These are phyloP conservation scores for Gonapodya prolifera DNA, from an alignment of 192 early-diverging fungal species.

Conservation along the genomic window DNA sequence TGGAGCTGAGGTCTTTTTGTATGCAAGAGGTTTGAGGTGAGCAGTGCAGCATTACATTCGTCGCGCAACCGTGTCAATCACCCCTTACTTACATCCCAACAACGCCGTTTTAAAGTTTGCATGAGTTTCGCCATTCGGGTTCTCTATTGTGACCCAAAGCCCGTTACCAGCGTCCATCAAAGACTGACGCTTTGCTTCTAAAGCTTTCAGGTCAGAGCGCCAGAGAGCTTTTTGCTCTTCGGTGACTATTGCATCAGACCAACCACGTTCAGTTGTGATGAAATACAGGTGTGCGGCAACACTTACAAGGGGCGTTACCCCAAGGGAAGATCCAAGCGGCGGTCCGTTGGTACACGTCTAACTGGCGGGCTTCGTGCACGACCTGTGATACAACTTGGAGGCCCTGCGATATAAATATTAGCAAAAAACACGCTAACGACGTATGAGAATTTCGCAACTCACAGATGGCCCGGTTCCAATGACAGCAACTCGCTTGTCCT, in stretches of 20 bases:
- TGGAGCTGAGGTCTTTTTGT: not conserved
- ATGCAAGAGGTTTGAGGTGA: too few relatives aligned
- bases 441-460: too few relatives aligned
- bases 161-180: not conserved
- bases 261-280: too few relatives aligned
- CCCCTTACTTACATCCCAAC: not conserved
- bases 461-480: slow-evolving; percentile 19
- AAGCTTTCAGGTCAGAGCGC: not conserved
- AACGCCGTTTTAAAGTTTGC: not conserved
- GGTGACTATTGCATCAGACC: too few relatives aligned
- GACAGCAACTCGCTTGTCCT: slow-evolving; percentile 28
- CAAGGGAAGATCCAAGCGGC: not conserved
- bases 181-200: not conserved
- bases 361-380: not conserved
- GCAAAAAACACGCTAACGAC: too few relatives aligned
- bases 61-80: not conserved
- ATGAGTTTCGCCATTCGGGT: not conserved
- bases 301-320: too few relatives aligned
- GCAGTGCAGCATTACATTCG: too few relatives aligned
- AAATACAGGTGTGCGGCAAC: too few relatives aligned
- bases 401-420: too few relatives aligned
- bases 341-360: slow-evolving; percentile 1
- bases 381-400: not conserved
- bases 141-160: not conserved
- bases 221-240: not conserved